Conservation (phyloP, 768 basidiomycete genomes). For the Termitomyces sp. region DNA sequence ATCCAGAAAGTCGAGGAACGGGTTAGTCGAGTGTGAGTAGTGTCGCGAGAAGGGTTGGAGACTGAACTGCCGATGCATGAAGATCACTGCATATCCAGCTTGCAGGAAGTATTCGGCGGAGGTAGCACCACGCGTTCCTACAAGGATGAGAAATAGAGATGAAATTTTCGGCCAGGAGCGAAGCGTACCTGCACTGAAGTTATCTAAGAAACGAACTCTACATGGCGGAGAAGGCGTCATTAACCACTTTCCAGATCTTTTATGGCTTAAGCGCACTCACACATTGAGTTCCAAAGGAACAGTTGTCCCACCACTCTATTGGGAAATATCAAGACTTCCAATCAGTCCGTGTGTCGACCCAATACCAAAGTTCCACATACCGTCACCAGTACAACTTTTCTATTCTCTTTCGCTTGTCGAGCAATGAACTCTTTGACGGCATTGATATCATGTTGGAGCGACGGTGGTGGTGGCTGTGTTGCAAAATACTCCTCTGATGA, state of each 20-base stretch:
- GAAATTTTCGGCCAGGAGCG: not conserved
- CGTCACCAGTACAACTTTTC: slow-evolving; percentile 89
- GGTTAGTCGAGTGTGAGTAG: slow-evolving; percentile 97
- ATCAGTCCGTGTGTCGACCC: not conserved
- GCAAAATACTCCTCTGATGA: slow-evolving; percentile 89
- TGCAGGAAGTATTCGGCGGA: slow-evolving; percentile 98
- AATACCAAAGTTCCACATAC: slow-evolving; percentile 40
- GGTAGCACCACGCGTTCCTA: slow-evolving; percentile 93
- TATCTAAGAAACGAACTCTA: slow-evolving; percentile 97
- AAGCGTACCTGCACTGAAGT: slow-evolving; percentile 89
- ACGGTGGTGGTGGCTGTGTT: slow-evolving; percentile 74
- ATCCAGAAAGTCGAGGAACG: slow-evolving; percentile 92
- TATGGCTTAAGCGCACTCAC: slow-evolving; percentile 52
- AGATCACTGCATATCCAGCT: slow-evolving; percentile 94
- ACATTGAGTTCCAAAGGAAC: slow-evolving; percentile 98
- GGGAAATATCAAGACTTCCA: not conserved
- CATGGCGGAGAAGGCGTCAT: slow-evolving; percentile 15
- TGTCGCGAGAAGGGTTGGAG: slow-evolving; percentile 96
- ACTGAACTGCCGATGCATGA: slow-evolving; percentile 97
- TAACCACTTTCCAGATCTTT: slow-evolving; percentile 14
- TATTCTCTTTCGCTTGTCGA: slow-evolving; percentile 55
- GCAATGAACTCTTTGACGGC: slow-evolving; percentile 64
- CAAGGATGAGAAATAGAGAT: slow-evolving; percentile 3
- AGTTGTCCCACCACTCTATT: slow-evolving; percentile 94
- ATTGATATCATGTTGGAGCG: slow-evolving; percentile 62